Conservation (phyloP, 176 grass and related monocot species). For the Secale cereale region DNA sequence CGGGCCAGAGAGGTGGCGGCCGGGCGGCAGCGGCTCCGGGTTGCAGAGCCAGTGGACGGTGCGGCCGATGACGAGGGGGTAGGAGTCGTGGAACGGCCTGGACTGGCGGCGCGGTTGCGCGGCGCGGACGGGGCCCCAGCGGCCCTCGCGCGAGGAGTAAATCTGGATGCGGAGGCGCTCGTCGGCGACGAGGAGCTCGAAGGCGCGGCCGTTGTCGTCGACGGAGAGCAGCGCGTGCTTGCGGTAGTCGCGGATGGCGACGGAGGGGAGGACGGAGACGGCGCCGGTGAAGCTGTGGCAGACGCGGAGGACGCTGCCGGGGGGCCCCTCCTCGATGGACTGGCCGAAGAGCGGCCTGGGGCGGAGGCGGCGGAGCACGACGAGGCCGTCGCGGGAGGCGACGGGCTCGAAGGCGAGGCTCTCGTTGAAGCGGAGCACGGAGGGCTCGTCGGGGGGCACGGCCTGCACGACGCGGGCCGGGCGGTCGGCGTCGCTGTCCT, state of each 20-base stretch:
- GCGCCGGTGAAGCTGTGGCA: conserved; percentile 3
- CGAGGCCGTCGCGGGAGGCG: conserved; percentile 1
- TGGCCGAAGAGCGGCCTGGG: background rate
- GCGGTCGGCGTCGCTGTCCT: background rate
- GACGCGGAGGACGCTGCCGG: conserved; percentile 7
- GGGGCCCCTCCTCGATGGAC: background rate
- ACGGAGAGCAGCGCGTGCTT: background rate
- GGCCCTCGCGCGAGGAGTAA: background rate
- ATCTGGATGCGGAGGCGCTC: background rate
- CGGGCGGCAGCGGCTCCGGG: background rate
- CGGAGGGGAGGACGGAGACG: background rate
- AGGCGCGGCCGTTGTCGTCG: background rate
- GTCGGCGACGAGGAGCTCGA: conserved; percentile 8
- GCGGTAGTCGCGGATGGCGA: conserved; percentile 3
- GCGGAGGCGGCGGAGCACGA: background rate
- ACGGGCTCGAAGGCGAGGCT: background rate
- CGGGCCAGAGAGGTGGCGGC: background rate
- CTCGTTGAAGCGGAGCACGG: background rate
- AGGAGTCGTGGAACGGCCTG: background rate
- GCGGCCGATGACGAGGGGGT: background rate
- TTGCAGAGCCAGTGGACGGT: background rate
- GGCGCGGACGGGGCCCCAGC: background rate
- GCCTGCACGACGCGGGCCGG: background rate
- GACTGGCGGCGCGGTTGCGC: background rate
- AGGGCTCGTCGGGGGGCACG: background rate